A percentile compares a stretch with the other conserved stretches of the same genome.
These are phyloP conservation scores for Drosera capensis DNA, from an alignment of 148 eudicot genomes.

Conservation along the genomic window DNA sequence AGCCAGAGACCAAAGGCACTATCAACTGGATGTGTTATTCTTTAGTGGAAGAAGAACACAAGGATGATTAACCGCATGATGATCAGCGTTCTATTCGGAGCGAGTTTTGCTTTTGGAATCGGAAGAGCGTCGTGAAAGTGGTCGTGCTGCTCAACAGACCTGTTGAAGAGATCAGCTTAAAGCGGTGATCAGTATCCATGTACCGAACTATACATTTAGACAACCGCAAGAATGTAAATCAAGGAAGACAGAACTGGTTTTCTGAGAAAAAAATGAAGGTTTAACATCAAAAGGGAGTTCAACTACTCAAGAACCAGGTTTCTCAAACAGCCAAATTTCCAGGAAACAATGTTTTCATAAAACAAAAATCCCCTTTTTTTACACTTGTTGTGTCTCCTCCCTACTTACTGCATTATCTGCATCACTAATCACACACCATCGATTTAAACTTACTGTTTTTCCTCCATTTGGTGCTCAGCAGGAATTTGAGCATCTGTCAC, in stretches of 20 bases:
- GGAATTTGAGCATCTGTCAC: constrained; percentile 49
- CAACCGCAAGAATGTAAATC: neutral
- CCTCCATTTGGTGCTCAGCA: constrained; percentile 73
- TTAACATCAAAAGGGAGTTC: too few species aligned
- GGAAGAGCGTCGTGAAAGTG: constrained; percentile 66
- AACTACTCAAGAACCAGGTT: too few species aligned
- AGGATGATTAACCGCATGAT: constrained; percentile 66
- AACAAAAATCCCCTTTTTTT: neutral
- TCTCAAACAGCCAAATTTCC: too few species aligned
- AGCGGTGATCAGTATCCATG: neutral
- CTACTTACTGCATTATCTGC: neutral
- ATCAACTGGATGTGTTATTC: constrained; percentile 91
- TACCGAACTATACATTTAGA: neutral
- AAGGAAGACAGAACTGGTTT: neutral
- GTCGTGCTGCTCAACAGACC: constrained; percentile 35
- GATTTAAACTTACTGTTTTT: constrained; percentile 18
- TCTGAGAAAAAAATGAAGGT: too few species aligned
- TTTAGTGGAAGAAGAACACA: constrained; percentile 76
- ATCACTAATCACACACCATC: neutral
- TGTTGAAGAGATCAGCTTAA: constrained; percentile 12
- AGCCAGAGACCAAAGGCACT: constrained; percentile 90
- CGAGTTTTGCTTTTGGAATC: constrained; percentile 56
- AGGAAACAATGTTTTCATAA: too few species aligned
- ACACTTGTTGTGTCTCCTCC: neutral
- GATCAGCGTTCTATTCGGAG: constrained; percentile 70